phyloP scores from a whole-genome alignment of 768 basidiomycete species.

The Heimioporus sp. region DNA sequence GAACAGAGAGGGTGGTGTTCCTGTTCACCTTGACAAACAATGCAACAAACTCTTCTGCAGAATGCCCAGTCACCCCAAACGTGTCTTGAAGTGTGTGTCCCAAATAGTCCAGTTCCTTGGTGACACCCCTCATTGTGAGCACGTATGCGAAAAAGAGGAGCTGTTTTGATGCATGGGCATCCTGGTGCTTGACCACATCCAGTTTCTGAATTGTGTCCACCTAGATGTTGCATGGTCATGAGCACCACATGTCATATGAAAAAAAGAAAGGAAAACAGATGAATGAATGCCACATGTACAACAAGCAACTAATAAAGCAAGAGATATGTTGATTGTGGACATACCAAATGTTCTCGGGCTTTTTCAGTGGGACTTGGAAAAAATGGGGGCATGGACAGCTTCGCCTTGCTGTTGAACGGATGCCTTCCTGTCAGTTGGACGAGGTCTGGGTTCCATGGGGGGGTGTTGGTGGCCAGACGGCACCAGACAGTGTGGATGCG shows the following conservation, averaged over 20 bases:
- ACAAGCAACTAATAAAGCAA: no score
- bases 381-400: no score
- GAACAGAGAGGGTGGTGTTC: no score
- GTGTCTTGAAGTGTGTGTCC: slow-evolving; percentile 81
- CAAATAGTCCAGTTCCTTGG: slow-evolving; percentile 80
- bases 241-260: no score
- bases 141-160: slow-evolving; percentile 94
- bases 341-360: slow-evolving; percentile 73
- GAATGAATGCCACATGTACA: background rate
- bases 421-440: no score
- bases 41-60: slow-evolving; percentile 76
- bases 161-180: slow-evolving; percentile 79
- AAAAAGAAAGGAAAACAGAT: no score
- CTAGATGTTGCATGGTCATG: slow-evolving; percentile 31
- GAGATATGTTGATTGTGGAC: slow-evolving; percentile 9
- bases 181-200: slow-evolving; percentile 84
- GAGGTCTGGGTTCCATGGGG: no score
- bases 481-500: no score
- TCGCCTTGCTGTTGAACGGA: no score
- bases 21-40: slow-evolving; percentile 47
- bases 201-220: slow-evolving; percentile 80
- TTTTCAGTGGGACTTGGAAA: slow-evolving; percentile 92
- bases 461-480: no score
- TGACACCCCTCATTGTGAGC: slow-evolving; percentile 91
- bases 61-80: slow-evolving; percentile 90